Evolutionary conservation across 352 stramenopile genomes (phyloP), one percentile per base, ranked within the genome.

Genomic region (Blastocystis sp.): DNA sequence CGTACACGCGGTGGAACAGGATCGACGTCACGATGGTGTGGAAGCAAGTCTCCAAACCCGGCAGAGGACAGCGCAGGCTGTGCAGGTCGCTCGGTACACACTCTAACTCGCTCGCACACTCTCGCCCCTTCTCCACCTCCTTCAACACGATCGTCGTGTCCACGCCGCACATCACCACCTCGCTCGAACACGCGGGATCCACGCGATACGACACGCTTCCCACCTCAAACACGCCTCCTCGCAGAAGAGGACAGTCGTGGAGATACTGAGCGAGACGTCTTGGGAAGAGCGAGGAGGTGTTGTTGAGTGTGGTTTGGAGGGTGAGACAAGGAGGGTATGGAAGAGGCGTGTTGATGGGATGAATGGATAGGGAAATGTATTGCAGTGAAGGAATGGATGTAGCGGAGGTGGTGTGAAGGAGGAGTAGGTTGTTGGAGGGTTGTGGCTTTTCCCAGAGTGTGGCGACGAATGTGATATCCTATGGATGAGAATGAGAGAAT

Each of bases 191-290:
- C 28, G 28, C 28, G 28, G 28, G 28, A 34, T 34, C 28, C 9
- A 84, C 14, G 19, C 9, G 34, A 28, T 84, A 84, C 0, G 74
- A 68, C 40, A 69, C 6, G 19, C 17, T 17, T 11, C 21, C 74
- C 4, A 84, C 14, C 2, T 6, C 1, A 11, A 84, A 28, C 17
- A 14, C 42, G 17, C 74, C 74, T 19, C 57, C 74, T 14, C 6
- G 0, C 11, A 84, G 45, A 28, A 84, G 48, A 2, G 74, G 74
- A 59, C 74, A 84, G 11, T 54, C 52, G 48, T 84, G 74, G 10
- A 84, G 74, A 34, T 70, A 84, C 57, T 84, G 74, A 10, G 74
- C 65, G 17, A 84, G 24, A 43, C 74, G 45, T 52, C 74, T 54
- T 59, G 3, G 28, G 34, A 84, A 84, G 6, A 59, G 66, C 28